Evolutionary conservation across 192 early-diverging fungal species (phyloP), one percentile per base, ranked within the genome.

Genomic region (Ambispora gerdemannii): DNA sequence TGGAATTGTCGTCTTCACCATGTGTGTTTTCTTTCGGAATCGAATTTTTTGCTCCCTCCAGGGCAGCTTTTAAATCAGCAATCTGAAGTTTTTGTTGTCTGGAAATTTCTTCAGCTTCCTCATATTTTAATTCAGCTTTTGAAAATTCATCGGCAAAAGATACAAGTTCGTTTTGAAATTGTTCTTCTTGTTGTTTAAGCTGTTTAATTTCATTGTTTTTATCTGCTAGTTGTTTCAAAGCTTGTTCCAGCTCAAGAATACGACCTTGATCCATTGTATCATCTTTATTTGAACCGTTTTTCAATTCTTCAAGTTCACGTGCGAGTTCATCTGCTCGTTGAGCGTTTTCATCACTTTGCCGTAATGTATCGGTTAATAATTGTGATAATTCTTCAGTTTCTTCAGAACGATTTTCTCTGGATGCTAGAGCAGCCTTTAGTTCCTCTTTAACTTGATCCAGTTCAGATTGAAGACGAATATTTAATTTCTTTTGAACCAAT

Each of bases 121-220:
- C 78, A 58, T 73, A 80, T n/a, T 67, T 53, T 0, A 71, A 70
- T 0, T 70, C 75, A 0, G 74, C 72, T n/a, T 76, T 59, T 20
- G 67, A 38, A 67, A 80, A 80, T 55, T 80, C 78, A 17, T 73
- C 67, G 2, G 78, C 75, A 2, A 80, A 67, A 11, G 71, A 72
- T 34, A 77, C 75, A 22, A 80, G 63, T 24, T 80, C 78, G 25
- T 77, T 63, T 27, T 70, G 76, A 38, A 77, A 24, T 33, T 69
- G 59, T 38, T 80, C 73, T 22, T 77, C 36, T 43, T 70, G 22
- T n/a, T 70, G 13, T 49, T 22, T 33, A 49, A 59, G 55, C 20
- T 38, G 8, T 38, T 43, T 36, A 31, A 70, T 28, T 31, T 70
- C 55, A 27, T 36, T 17, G 19, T 70, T 59, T 36, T 34, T 55